Evolutionary conservation across 495 filamentous ascomycete genomes (phyloP), one percentile per base, ranked within the genome.

Genomic region (Collariella sp.): DNA sequence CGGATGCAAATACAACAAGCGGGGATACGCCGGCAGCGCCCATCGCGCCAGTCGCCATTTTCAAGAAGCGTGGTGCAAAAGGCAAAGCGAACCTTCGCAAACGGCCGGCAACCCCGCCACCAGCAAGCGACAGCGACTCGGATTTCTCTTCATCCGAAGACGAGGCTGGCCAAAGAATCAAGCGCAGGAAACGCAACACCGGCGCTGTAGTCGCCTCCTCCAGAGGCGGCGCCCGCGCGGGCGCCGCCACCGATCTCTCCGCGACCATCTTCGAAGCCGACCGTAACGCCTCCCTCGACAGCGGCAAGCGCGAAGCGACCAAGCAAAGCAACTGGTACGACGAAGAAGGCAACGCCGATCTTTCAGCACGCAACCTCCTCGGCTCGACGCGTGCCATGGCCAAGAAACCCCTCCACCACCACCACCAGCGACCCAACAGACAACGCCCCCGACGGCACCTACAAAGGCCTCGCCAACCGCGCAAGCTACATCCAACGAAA

Each of bases 301-400:
- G 75, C 53, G 80, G 77, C 54, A 89, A 90, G 56, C 47, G 38
- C 65, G 91, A 96, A 64, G 93, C 93, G n/a, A 97, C 93, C 5
- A 96, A 94, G 59, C 79, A 81, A 19, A 83, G 79, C n/a, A 87
- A 94, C 66, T 96, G 90, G 89, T 93, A 86, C 70, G 89, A 90
- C 56, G 86, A 91, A 47, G 75, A 80, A 1, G 18, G 20, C 42
- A 3, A 7, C 24, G 59, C 59, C n/a, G 70, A 70, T 15, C 60
- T 84, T 26, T 82, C 73, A 43, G 69, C 74, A 12, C 82, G 81
- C 66, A 81, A 76, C 52, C 73, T 89, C 0, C 73, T 88, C 13
- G 85, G 86, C 12, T 81, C 77, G 19, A 85, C 85, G 13, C 72
- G 80, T 49, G 68, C 58, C 35, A 58, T 57, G 36, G 67, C 40